Percentiles rank a stretch among this genome's conserved stretches.
phyloP scores from a whole-genome alignment of 495 filamentous ascomycete genomes.

The Margaritispora aquatica region DNA sequence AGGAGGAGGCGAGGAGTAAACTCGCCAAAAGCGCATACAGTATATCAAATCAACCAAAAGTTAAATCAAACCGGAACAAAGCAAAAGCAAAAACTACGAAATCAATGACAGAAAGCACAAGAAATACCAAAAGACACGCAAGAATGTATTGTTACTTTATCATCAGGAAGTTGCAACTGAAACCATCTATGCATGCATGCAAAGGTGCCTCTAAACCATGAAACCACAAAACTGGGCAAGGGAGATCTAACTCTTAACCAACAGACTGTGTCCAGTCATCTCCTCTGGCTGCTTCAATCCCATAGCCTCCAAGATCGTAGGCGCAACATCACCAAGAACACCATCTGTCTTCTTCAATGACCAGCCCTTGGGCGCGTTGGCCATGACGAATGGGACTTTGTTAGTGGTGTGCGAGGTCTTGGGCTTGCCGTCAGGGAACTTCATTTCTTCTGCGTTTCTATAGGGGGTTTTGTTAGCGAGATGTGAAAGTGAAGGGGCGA shows the following conservation, averaged over 20 bases:
- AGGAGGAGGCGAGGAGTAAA: no score
- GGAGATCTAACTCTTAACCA: slow-evolving; percentile 58
- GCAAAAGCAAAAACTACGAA: no score
- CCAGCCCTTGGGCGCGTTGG: slow-evolving; percentile 88
- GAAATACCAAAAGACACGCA: no score
- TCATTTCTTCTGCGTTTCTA: slow-evolving; percentile 97
- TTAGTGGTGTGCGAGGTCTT: slow-evolving; percentile 98
- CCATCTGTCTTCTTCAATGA: slow-evolving; percentile 77
- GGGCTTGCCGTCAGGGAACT: slow-evolving; percentile 87
- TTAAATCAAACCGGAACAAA: no score
- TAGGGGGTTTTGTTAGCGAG: background rate
- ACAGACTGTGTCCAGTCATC: slow-evolving; percentile 81
- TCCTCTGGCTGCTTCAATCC: slow-evolving; percentile 82
- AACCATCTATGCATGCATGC: no score
- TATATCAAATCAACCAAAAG: no score
- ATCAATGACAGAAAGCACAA: no score
- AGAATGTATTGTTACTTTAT: no score
- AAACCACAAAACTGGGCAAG: no score
- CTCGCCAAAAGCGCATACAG: no score
- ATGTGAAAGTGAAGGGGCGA: background rate
- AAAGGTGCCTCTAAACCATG: no score
- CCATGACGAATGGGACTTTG: slow-evolving; percentile 96
- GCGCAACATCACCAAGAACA: slow-evolving; percentile 93
- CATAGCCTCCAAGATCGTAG: slow-evolving; percentile 85
- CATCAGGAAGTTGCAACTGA: no score